These are phyloP conservation scores for Kernera saxatilis DNA, from an alignment of 345 rosid species.

Conservation along the genomic window DNA sequence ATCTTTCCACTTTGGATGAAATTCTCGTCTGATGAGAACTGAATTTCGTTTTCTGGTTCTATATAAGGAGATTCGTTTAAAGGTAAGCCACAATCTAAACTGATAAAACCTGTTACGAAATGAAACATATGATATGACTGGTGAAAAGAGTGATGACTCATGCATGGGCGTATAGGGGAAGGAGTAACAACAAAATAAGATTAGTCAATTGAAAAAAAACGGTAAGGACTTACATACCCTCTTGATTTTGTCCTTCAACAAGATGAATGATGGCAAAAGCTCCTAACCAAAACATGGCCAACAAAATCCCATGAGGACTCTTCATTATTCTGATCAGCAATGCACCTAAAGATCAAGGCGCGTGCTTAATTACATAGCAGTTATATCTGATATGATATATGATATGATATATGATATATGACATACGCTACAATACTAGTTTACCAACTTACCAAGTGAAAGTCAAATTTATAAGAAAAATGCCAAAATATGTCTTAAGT, in stretches of 20 bases:
- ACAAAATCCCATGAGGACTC: background rate
- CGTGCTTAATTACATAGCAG: background rate
- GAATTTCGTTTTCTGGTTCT: conserved; percentile 11
- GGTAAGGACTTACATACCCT: conserved; percentile 17
- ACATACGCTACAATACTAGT: too few relatives aligned
- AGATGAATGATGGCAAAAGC: background rate
- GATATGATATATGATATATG: too few relatives aligned
- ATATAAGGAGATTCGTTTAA: conserved; percentile 1
- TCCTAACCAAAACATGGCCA: background rate
- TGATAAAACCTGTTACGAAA: conserved; percentile 32
- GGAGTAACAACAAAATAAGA: background rate
- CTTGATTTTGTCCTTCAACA: conserved; percentile 33
- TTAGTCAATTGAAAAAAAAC: background rate
- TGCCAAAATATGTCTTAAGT: background rate
- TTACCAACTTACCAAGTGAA: background rate
- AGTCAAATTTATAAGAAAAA: background rate
- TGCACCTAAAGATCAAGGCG: too few relatives aligned
- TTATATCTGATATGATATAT: background rate
- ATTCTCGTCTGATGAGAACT: conserved; percentile 28
- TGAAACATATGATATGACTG: background rate
- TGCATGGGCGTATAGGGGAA: background rate
- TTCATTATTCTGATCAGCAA: conserved; percentile 1
- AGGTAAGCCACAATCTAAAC: conserved; percentile 36
- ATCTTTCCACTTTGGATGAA: conserved; percentile 27
- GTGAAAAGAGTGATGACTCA: background rate